A percentile compares a stretch with the other conserved stretches of the same genome.
Evolutionary conservation across 257 asterid species (phyloP).

Genomic region (Przewalskia tangutica): DNA sequence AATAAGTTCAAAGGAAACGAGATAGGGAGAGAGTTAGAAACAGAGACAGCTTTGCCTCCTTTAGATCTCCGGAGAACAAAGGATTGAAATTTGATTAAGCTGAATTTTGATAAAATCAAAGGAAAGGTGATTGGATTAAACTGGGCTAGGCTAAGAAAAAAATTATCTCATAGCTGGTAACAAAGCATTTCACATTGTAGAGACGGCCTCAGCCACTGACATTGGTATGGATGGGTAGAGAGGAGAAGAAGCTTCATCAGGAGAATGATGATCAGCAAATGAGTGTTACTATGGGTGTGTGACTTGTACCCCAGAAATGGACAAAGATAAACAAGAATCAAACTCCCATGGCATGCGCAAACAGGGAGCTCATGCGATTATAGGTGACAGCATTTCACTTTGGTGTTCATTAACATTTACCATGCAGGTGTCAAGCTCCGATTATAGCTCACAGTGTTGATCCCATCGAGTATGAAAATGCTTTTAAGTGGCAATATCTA

Average conservation of each 20-base stretch:
- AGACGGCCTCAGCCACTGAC: neutral
- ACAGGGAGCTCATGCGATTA: neutral
- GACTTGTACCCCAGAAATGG: neutral
- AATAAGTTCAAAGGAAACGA: neutral
- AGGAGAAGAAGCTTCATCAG: neutral
- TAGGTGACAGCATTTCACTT: neutral
- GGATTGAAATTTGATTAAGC: neutral
- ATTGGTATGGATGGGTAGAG: neutral
- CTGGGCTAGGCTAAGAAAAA: neutral
- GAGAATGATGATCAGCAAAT: neutral
- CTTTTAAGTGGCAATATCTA: neutral
- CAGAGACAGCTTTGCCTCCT: neutral
- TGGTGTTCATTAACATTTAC: neutral
- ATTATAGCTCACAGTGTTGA: no score
- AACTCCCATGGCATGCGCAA: neutral
- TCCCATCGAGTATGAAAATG: neutral
- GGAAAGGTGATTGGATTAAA: neutral
- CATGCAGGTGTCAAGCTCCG: neutral
- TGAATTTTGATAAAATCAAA: neutral
- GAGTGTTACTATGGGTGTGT: neutral
- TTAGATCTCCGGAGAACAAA: neutral
- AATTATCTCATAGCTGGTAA: neutral
- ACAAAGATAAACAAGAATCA: neutral
- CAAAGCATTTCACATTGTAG: neutral
- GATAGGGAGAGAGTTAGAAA: no score